Evolutionary conservation across 2,329 filamentous ascomycete genomes (phyloP), one percentile per base, ranked within the genome.

Genomic region (Elsinoe perseae): DNA sequence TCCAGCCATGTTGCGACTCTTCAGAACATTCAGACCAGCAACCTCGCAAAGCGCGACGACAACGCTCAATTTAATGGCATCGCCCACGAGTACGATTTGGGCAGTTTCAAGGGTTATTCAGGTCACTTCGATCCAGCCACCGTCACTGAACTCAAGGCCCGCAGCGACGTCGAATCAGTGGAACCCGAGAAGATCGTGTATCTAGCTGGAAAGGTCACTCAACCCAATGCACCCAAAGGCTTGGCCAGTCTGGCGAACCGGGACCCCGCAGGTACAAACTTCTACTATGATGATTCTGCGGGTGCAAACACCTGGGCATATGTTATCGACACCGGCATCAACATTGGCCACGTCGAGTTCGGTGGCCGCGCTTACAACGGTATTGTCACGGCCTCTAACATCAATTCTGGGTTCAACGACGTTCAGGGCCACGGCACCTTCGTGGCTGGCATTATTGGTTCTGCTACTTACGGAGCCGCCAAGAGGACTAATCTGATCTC

Each of bases 351-450:
- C 54, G 58, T 70, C 36, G 66, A 61, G n/a, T 53, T 53, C 18
- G 27, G 32, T 27, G 68, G 66, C 6, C 66, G 70, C 54, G 71
- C 68, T 8, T 62, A 34, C 8, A 65, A 57, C 56, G 69, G 68
- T 30, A 65, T 61, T 4, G 71, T 69, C 57, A 16, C 36, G 2
- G 34, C 54, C 18, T 16, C 25, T 5, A 43, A 68, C 65, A 23
- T 43, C 40, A 43, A 16, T 3, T 23, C 36, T 3, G 36, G 40
- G 18, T 50, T 54, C 18, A 64, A 68, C 56, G 72, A 74, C 58
- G 73, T 78, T 60, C 80, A 83, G 62, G 82, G 82, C 12, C 83
- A 85, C 68, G 82, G 82, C 38, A 81, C 75, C 56, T 83, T 85
- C 70, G 80, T 84, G 4, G 50, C 50, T 18, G 81, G 80, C 18